Conservation (phyloP, 441 rosid species). For the Erodium chrysanthum region DNA sequence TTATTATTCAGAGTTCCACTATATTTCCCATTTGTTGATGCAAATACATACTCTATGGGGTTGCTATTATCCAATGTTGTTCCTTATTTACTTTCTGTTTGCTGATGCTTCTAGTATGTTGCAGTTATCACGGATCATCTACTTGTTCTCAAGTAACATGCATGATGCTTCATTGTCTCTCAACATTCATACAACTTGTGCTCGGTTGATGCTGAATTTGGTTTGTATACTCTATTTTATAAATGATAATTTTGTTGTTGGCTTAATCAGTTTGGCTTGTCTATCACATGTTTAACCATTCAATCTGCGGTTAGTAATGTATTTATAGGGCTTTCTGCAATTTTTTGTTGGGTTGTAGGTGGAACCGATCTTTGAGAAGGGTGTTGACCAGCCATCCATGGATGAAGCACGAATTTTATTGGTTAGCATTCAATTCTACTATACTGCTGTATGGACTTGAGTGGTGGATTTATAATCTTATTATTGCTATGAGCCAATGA, state of each 20-base stretch:
- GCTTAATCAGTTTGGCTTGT: constrained; percentile 4
- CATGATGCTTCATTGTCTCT: constrained; percentile 90
- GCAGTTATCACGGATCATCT: constrained; percentile 93
- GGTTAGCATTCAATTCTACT: constrained; percentile 36
- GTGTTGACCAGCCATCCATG: constrained; percentile 80
- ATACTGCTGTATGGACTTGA: constrained; percentile 13
- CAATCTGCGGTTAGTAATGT: constrained; percentile 17
- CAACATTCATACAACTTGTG: constrained; percentile 91
- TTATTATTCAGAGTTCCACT: not conserved
- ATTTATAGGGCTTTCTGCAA: constrained; percentile 10
- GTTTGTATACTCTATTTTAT: constrained; percentile 30
- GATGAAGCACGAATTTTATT: constrained; percentile 83
- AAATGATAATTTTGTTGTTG: constrained; percentile 1
- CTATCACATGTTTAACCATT: constrained; percentile 14
- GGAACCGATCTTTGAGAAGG: constrained; percentile 97
- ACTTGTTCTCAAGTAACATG: constrained; percentile 93
- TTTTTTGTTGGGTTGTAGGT: constrained; percentile 43
- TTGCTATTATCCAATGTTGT: not conserved
- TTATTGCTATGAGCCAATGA: constrained; percentile 3
- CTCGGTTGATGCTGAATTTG: constrained; percentile 96
- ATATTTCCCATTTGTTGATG: not conserved
- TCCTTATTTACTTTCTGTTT: not conserved
- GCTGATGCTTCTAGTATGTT: constrained; percentile 21
- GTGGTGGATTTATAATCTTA: constrained; percentile 7
- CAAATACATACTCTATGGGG: not conserved